These are phyloP conservation scores for Fusarium sp. DNA, from an alignment of 2,329 filamentous ascomycete species.

Conservation along the genomic window DNA sequence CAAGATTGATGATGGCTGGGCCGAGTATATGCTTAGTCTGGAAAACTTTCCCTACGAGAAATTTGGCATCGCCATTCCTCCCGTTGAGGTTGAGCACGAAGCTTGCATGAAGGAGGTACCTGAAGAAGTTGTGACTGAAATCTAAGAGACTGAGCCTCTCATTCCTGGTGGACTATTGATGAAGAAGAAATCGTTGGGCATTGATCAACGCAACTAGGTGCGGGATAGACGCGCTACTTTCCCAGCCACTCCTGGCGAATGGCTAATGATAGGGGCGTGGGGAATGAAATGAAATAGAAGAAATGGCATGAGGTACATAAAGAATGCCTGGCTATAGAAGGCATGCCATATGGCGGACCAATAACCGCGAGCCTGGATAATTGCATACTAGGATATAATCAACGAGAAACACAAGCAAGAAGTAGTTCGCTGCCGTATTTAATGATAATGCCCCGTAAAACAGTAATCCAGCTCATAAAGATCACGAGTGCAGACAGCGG, in stretches of 20 bases:
- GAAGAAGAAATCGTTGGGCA: constrained; percentile 7
- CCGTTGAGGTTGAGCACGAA: constrained; percentile 57
- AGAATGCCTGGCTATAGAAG: constrained; percentile 6
- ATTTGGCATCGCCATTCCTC: constrained; percentile 68
- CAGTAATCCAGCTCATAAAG: constrained; percentile 9
- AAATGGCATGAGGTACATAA: constrained; percentile 5
- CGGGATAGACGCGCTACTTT: constrained; percentile 3
- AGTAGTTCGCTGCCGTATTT: not conserved
- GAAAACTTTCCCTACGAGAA: constrained; percentile 68
- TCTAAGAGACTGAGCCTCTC: constrained; percentile 28
- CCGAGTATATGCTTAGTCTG: constrained; percentile 64
- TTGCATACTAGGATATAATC: constrained; percentile 13
- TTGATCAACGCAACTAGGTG: constrained; percentile 2
- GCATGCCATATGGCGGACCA: not conserved
- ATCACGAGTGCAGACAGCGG: not conserved
- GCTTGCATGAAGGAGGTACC: constrained; percentile 56
- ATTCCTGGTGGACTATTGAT: not conserved
- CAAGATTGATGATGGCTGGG: constrained; percentile 71
- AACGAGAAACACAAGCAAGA: not conserved
- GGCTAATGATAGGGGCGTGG: not conserved
- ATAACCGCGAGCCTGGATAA: constrained; percentile 1
- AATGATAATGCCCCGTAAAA: constrained; percentile 3
- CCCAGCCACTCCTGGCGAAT: constrained; percentile 10
- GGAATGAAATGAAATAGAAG: constrained; percentile 13
- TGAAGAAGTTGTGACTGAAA: constrained; percentile 27